Percentiles rank a stretch among this genome's conserved stretches.
These are phyloP conservation scores for Niveomyces coronatus DNA, from an alignment of 2,329 filamentous ascomycete species.

Conservation along the genomic window DNA sequence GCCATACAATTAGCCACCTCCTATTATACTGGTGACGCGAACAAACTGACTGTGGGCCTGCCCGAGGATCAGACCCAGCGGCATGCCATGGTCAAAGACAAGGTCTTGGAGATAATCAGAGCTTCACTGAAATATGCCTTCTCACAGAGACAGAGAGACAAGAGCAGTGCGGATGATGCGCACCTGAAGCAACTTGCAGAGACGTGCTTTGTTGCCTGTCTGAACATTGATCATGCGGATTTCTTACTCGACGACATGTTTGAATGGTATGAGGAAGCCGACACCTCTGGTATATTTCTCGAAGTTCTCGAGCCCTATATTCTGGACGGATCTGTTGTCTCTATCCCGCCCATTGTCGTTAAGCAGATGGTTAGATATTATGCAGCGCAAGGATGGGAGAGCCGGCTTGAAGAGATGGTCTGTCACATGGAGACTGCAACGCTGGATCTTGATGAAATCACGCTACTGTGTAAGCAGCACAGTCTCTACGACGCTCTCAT, in stretches of 20 bases:
- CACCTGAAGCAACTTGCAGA: slow-evolving; percentile 71
- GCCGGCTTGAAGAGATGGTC: slow-evolving; percentile 82
- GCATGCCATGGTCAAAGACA: slow-evolving; percentile 76
- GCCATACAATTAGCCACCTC: slow-evolving; percentile 84
- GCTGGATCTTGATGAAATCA: slow-evolving; percentile 90
- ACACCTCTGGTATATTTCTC: slow-evolving; percentile 65
- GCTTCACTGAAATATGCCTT: slow-evolving; percentile 89
- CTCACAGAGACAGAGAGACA: slow-evolving; percentile 47
- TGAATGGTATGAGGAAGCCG: slow-evolving; percentile 75
- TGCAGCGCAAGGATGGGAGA: slow-evolving; percentile 62
- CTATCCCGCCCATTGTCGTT: slow-evolving; percentile 71
- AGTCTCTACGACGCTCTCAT: slow-evolving; percentile 89
- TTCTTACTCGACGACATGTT: slow-evolving; percentile 90
- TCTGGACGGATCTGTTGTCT: slow-evolving; percentile 62
- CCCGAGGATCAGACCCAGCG: slow-evolving; percentile 71
- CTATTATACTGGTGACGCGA: slow-evolving; percentile 84
- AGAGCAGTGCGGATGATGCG: slow-evolving; percentile 34
- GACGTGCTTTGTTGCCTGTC: slow-evolving; percentile 74
- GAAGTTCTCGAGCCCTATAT: slow-evolving; percentile 85
- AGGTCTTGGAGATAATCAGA: slow-evolving; percentile 84
- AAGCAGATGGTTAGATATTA: slow-evolving; percentile 81
- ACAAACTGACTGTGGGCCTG: slow-evolving; percentile 87
- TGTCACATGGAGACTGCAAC: slow-evolving; percentile 85
- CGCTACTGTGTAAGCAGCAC: slow-evolving; percentile 80
- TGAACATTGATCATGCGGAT: slow-evolving; percentile 65